Evolutionary conservation across 306 rosid species (phyloP).

Genomic region (Alnus glutinosa): DNA sequence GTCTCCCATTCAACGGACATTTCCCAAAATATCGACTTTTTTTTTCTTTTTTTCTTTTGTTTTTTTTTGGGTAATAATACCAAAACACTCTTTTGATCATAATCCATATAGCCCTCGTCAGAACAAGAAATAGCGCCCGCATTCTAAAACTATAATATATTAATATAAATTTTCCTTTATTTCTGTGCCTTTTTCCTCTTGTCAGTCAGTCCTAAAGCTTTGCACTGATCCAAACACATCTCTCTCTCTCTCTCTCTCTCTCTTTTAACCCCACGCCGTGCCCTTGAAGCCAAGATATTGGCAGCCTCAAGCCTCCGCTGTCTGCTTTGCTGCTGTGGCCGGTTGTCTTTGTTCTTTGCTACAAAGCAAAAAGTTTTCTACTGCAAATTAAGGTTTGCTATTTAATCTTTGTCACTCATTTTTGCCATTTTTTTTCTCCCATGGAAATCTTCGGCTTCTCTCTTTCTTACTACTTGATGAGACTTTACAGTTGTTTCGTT

Average conservation of each 20-base stretch:
- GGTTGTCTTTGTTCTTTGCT: conserved; percentile 53
- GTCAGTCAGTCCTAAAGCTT: conserved; percentile 46
- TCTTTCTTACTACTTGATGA: not conserved
- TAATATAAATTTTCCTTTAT: conserved; percentile 52
- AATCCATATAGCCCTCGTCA: not conserved
- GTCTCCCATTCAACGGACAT: conserved; percentile 93
- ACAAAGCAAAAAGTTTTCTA: conserved; percentile 2
- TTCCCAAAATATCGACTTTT: conserved; percentile 39
- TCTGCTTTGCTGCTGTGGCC: conserved; percentile 35
- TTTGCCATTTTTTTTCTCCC: not conserved
- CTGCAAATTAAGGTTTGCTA: not conserved
- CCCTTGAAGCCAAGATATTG: conserved; percentile 81
- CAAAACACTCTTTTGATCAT: not conserved
- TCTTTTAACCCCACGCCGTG: conserved; percentile 66
- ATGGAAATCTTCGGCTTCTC: not conserved
- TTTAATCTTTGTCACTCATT: conserved; percentile 24
- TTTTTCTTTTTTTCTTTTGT: too few relatives aligned
- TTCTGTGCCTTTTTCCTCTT: conserved; percentile 73
- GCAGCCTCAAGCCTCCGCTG: conserved; percentile 34
- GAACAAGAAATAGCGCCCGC: conserved; percentile 25
- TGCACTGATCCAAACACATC: conserved; percentile 59
- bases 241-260: conserved; percentile 35
- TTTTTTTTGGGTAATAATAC: not conserved
- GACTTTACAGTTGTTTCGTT: not conserved
- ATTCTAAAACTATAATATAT: not conserved